These are phyloP conservation scores for Mortierella sp. DNA, from an alignment of 371 early-diverging fungal species.

Conservation along the genomic window DNA sequence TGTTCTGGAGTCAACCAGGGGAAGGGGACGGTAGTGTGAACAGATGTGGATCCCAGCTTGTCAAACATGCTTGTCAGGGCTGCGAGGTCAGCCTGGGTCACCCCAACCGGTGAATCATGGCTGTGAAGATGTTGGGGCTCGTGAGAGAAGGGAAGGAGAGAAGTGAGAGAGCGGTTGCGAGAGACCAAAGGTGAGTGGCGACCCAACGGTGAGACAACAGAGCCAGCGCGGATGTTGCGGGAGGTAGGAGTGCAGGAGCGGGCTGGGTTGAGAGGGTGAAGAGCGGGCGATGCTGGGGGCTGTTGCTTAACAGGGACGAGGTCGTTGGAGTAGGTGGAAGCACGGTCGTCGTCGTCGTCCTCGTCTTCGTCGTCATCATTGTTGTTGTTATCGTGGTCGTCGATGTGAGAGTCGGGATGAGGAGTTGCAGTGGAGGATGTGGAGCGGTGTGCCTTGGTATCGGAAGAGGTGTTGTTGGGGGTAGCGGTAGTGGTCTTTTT, in stretches of 20 bases:
- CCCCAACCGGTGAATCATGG: constrained; percentile 17
- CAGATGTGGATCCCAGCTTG: constrained; percentile 51
- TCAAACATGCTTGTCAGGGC: constrained; percentile 53
- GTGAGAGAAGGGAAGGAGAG: constrained; percentile 50
- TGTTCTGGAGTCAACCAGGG: constrained; percentile 58
- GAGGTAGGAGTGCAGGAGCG: constrained; percentile 26
- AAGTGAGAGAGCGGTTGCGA: constrained; percentile 50
- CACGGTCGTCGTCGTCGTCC: constrained; percentile 43
- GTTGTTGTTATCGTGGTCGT: constrained; percentile 15
- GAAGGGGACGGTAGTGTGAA: constrained; percentile 57
- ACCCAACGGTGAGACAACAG: constrained; percentile 35
- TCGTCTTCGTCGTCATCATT: constrained; percentile 25
- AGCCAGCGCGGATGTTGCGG: constrained; percentile 40
- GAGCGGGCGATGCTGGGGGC: constrained; percentile 47
- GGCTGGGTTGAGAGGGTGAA: constrained; percentile 24
- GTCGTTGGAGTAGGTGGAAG: constrained; percentile 39
- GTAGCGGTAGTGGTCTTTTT: constrained; percentile 27
- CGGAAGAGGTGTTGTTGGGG: neutral
- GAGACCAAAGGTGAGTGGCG: constrained; percentile 56
- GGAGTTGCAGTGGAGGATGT: neutral
- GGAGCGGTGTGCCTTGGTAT: neutral
- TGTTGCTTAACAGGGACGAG: constrained; percentile 51
- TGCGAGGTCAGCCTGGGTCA: constrained; percentile 38
- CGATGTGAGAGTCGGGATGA: constrained; percentile 10
- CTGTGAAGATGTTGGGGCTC: constrained; percentile 28